Percentiles rank a stretch among this genome's conserved stretches.
These are phyloP conservation scores for Pythium periplocum DNA, from an alignment of 352 stramenopile species.

Conservation along the genomic window DNA sequence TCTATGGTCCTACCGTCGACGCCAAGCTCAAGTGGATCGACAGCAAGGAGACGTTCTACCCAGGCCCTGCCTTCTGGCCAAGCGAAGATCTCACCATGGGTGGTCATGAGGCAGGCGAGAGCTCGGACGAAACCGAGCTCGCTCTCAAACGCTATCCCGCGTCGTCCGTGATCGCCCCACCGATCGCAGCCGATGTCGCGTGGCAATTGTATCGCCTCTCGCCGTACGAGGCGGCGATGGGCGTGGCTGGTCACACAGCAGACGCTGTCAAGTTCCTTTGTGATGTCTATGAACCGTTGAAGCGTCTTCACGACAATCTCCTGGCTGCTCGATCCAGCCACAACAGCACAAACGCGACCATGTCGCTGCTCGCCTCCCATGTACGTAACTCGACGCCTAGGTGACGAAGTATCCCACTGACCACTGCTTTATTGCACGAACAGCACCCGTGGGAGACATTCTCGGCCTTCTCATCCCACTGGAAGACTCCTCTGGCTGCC, in stretches of 20 bases:
- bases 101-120: neutral
- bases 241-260: conserved; percentile 44
- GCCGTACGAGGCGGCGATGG: conserved; percentile 67
- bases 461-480: conserved; percentile 62
- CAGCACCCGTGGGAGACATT: conserved; percentile 88
- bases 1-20: conserved; percentile 75
- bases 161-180: conserved; percentile 62
- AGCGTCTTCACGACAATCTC: conserved; percentile 49
- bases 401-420: too few relatives aligned
- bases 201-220: conserved; percentile 82
- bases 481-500: conserved; percentile 34
- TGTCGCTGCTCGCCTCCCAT: conserved; percentile 29
- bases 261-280: conserved; percentile 72
- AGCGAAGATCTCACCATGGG: conserved; percentile 2
- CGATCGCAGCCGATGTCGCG: conserved; percentile 68
- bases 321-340: conserved; percentile 24
- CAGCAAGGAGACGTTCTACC: conserved; percentile 69
- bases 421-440: neutral
- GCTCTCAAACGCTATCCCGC: conserved; percentile 18
- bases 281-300: conserved; percentile 51
- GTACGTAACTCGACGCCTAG: conserved; percentile 18
- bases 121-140: neutral
- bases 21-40: conserved; percentile 38
- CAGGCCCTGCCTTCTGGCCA: conserved; percentile 71
- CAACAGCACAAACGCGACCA: conserved; percentile 4